phyloP scores from a whole-genome alignment of 2,329 filamentous ascomycete species.

The Epichloe glyceriae region DNA sequence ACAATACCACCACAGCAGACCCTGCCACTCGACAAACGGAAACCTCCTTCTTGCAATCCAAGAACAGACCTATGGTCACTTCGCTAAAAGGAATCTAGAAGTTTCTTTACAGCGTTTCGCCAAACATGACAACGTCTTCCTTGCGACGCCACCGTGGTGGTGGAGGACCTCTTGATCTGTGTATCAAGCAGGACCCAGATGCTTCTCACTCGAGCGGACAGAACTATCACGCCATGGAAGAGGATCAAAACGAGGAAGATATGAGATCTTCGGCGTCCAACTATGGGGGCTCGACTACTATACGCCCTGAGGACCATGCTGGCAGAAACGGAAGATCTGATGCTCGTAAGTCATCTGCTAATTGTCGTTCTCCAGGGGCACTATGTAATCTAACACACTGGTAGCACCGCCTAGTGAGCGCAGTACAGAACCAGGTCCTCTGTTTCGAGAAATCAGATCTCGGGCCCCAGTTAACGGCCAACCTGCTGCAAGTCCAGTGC shows the following conservation, averaged over 20 bases:
- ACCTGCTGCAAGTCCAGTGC: conserved; percentile 8
- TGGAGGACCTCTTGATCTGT: not conserved
- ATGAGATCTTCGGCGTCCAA: conserved; percentile 6
- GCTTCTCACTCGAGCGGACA: not conserved
- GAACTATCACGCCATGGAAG: not conserved
- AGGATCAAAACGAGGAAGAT: not conserved
- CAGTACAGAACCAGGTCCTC: conserved; percentile 21
- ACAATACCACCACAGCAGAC: too few species aligned
- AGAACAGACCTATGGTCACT: not conserved
- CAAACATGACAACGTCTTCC: not conserved
- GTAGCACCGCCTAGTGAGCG: conserved; percentile 26
- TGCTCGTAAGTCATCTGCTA: conserved; percentile 21
- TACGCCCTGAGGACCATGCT: conserved; percentile 11
- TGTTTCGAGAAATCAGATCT: conserved; percentile 25
- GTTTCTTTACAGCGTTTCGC: not conserved
- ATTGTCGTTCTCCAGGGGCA: not conserved
- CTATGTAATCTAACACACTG: conserved; percentile 2
- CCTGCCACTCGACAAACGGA: too few species aligned
- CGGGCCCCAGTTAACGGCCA: conserved; percentile 9
- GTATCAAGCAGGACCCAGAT: conserved; percentile 17
- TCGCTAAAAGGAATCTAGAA: not conserved
- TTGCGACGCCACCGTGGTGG: conserved; percentile 2
- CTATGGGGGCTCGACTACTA: conserved; percentile 9
- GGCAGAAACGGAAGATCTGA: conserved; percentile 21
- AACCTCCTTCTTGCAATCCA: not conserved